Evolutionary conservation across 176 grass and related monocot genomes (phyloP).

Genomic region (Bothriochloa decipiens): DNA sequence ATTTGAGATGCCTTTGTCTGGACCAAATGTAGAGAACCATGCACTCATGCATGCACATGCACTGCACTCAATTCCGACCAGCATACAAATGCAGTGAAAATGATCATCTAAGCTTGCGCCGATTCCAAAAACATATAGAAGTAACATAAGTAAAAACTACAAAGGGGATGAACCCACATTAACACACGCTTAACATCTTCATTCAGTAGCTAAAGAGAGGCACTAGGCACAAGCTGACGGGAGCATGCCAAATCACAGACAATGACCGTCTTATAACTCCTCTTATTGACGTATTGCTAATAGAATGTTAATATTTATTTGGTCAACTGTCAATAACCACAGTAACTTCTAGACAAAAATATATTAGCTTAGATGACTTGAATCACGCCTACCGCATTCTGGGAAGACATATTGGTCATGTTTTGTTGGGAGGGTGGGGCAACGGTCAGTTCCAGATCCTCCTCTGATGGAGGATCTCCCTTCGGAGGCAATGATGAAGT

Average conservation of each 20-base stretch:
- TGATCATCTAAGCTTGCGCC: conserved; percentile 10
- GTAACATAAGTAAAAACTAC: not conserved
- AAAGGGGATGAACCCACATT: not conserved
- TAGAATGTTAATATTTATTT: conserved; percentile 54
- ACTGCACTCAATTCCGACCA: conserved; percentile 17
- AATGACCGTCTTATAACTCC: conserved; percentile 21
- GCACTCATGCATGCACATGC: conserved; percentile 26
- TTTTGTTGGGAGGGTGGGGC: conserved; percentile 53
- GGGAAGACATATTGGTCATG: conserved; percentile 53
- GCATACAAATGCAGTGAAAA: conserved; percentile 30
- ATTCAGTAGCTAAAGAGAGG: not conserved
- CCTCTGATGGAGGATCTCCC: conserved; percentile 38
- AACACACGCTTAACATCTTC: not conserved
- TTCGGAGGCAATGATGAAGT: conserved; percentile 26
- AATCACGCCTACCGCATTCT: conserved; percentile 52
- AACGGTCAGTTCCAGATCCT: conserved; percentile 54
- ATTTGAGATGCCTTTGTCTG: conserved; percentile 19
- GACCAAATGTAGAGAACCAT: conserved; percentile 40
- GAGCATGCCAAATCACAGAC: conserved; percentile 34
- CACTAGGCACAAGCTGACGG: not conserved
- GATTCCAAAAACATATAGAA: conserved; percentile 23
- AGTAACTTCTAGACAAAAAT: conserved; percentile 35
- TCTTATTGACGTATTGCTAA: conserved; percentile 53
- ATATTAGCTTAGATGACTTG: conserved; percentile 50
- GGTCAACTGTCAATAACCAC: conserved; percentile 37